Percentiles rank a stretch among this genome's conserved stretches.
These are phyloP conservation scores for Lactarius tabidus DNA, from an alignment of 768 basidiomycete species.

Conservation along the genomic window DNA sequence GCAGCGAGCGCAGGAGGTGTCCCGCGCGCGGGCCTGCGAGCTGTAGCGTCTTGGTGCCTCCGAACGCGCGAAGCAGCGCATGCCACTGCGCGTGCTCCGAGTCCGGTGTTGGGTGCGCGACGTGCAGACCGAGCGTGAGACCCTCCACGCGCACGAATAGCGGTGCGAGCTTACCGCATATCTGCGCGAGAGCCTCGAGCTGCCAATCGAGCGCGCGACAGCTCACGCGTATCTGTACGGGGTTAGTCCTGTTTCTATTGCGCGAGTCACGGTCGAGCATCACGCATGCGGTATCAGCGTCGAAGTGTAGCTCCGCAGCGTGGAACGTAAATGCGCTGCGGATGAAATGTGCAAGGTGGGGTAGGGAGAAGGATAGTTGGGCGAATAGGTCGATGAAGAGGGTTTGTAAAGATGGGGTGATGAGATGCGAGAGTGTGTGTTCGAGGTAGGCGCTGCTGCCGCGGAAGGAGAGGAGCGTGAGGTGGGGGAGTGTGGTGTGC, in stretches of 20 bases:
- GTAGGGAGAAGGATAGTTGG: slow-evolving; percentile 5
- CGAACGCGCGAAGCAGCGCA: neutral
- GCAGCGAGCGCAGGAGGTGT: neutral
- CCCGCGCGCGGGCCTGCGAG: neutral
- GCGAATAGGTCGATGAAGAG: slow-evolving; percentile 8
- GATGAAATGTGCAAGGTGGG: neutral
- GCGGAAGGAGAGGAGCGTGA: slow-evolving; percentile 1
- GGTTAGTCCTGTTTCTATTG: neutral
- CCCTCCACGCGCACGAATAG: neutral
- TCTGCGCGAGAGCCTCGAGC: neutral
- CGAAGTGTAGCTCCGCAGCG: neutral
- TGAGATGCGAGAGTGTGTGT: neutral
- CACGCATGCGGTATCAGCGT: neutral
- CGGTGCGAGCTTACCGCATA: slow-evolving; percentile 3
- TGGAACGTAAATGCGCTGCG: neutral
- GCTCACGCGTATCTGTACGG: neutral
- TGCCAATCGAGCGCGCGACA: slow-evolving; percentile 1
- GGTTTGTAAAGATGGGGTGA: neutral
- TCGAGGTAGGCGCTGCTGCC: slow-evolving; percentile 7
- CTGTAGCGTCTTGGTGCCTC: neutral
- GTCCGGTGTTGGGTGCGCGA: neutral
- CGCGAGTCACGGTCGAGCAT: slow-evolving; percentile 1
- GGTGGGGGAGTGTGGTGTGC: neutral
- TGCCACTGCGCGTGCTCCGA: neutral
- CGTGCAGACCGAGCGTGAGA: slow-evolving; percentile 3